Conservation (phyloP, 306 rosid species). For the Cucurbita moschata region DNA sequence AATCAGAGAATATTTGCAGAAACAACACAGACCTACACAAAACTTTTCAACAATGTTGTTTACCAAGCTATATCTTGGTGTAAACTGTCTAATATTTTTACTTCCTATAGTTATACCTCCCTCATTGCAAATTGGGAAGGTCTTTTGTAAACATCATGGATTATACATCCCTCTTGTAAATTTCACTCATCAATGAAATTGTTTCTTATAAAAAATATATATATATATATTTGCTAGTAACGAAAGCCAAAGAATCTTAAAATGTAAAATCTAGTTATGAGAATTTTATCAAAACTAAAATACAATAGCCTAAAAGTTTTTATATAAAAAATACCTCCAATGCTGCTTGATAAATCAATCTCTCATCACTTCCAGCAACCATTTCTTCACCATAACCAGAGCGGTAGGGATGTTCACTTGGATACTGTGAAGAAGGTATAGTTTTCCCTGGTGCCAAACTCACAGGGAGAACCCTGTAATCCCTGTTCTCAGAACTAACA, state of each 20-base stretch:
- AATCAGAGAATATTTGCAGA: too few relatives aligned
- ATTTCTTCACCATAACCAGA: conserved; percentile 53
- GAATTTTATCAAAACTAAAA: not conserved
- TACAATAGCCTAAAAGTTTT: not conserved
- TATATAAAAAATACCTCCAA: conserved; percentile 37
- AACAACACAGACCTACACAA: too few relatives aligned
- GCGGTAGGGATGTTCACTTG: conserved; percentile 44
- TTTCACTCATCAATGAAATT: too few relatives aligned
- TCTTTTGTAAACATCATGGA: too few relatives aligned
- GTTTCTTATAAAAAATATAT: too few relatives aligned
- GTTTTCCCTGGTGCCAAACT: conserved; percentile 45
- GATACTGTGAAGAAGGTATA: conserved; percentile 27
- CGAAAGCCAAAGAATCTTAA: not conserved
- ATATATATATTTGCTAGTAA: not conserved
- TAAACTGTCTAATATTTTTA: too few relatives aligned
- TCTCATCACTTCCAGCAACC: conserved; percentile 57
- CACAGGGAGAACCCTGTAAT: conserved; percentile 45
- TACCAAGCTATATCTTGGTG: too few relatives aligned
- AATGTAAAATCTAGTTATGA: not conserved
- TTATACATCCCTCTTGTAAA: too few relatives aligned
- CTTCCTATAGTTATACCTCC: too few relatives aligned
- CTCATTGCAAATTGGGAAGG: too few relatives aligned
- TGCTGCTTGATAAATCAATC: conserved; percentile 81
- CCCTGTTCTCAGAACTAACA: conserved; percentile 34
- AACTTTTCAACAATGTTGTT: too few relatives aligned